A percentile compares a stretch with the other conserved stretches of the same genome.
Evolutionary conservation across 2,329 filamentous ascomycete species (phyloP).

Genomic region (Cryphonectria carpinicola): DNA sequence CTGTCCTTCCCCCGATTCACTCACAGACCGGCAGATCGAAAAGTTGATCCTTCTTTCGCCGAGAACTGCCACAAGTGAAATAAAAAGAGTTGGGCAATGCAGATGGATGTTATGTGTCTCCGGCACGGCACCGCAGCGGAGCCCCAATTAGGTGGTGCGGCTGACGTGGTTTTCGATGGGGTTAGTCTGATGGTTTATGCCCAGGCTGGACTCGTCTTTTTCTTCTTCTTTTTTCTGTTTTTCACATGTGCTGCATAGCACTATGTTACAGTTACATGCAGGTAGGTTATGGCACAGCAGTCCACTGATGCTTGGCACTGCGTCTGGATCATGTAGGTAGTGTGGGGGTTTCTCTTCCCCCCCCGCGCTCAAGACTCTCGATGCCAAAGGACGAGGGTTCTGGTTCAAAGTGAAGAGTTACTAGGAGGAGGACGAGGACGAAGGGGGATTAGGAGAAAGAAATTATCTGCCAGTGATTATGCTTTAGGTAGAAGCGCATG

Average conservation of each 20-base stretch:
- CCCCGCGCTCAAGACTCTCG: neutral
- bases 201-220: neutral
- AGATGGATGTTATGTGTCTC: neutral
- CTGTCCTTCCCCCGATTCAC: no score
- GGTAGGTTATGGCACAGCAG: neutral
- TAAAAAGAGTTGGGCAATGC: neutral
- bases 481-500: neutral
- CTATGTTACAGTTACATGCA: neutral
- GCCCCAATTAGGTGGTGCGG: neutral
- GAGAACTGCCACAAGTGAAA: neutral
- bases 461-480: neutral
- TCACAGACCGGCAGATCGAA: neutral
- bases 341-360: neutral
- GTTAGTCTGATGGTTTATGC: neutral
- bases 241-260: neutral
- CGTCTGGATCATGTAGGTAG: neutral
- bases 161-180: constrained; percentile 6
- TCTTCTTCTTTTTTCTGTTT: neutral
- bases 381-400: no score
- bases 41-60: neutral
- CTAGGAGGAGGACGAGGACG: neutral
- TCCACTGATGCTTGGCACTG: neutral
- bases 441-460: neutral
- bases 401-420: no score
- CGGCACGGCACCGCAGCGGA: neutral